Conservation (phyloP, 2,329 filamentous ascomycete genomes). For the Colletotrichum abscissum region DNA sequence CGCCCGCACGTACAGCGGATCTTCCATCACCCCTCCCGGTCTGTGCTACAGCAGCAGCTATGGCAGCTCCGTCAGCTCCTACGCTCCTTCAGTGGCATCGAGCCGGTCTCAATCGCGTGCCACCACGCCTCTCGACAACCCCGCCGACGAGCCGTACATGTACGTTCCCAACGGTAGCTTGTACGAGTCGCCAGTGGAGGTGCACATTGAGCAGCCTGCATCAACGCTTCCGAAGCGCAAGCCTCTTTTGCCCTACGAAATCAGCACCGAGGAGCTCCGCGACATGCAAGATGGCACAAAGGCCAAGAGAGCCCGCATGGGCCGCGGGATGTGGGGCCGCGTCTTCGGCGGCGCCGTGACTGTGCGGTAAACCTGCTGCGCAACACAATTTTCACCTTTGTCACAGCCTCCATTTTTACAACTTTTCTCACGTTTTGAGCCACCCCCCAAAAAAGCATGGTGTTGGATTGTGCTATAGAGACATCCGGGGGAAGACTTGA, state of each 20-base stretch:
- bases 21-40: conserved; percentile 55
- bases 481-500: conserved; percentile 17
- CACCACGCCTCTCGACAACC: conserved; percentile 62
- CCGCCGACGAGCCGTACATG: conserved; percentile 57
- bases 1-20: conserved; percentile 50
- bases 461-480: conserved; percentile 34
- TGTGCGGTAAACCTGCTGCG: conserved; percentile 46
- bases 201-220: conserved; percentile 53
- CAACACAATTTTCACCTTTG: conserved; percentile 3
- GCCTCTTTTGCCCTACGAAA: conserved; percentile 63
- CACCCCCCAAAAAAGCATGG: conserved; percentile 33
- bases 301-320: conserved; percentile 60
- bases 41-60: conserved; percentile 57
- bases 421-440: conserved; percentile 33
- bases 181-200: conserved; percentile 62
- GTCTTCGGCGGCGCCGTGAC: conserved; percentile 60
- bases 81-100: conserved; percentile 59
- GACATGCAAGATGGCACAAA: conserved; percentile 60
- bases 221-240: conserved; percentile 46
- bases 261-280: conserved; percentile 63
- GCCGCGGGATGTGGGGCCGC: conserved; percentile 64
- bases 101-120: conserved; percentile 56
- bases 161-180: conserved; percentile 52
- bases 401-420: conserved; percentile 24
- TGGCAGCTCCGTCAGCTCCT: conserved; percentile 53